Percentiles rank a stretch among this genome's conserved stretches.
phyloP scores from a whole-genome alignment of 2,329 filamentous ascomycete genomes.

The Magnaporthiopsis rhizophila region DNA sequence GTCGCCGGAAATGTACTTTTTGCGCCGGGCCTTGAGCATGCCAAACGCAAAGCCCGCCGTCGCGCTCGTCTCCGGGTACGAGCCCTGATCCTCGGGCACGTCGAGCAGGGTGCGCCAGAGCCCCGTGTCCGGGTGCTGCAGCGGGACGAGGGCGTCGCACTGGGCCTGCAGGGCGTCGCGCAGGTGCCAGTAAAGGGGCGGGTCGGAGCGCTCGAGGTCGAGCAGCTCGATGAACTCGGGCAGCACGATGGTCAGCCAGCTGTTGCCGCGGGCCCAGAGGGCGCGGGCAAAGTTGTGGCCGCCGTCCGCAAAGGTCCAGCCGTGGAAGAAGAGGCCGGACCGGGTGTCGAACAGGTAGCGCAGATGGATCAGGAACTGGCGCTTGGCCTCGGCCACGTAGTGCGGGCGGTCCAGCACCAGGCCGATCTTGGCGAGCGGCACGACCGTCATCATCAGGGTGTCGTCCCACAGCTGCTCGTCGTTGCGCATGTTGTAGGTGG shows the following conservation, averaged over 20 bases:
- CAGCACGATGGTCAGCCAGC: slow-evolving; percentile 76
- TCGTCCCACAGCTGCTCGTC: slow-evolving; percentile 76
- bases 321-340: slow-evolving; percentile 72
- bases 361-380: slow-evolving; percentile 69
- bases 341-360: slow-evolving; percentile 69
- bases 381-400: slow-evolving; percentile 71
- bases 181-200: slow-evolving; percentile 53
- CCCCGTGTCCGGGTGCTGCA: slow-evolving; percentile 51
- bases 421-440: slow-evolving; percentile 74
- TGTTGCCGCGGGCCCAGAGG: slow-evolving; percentile 54
- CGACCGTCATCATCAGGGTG: slow-evolving; percentile 80
- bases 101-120: slow-evolving; percentile 72
- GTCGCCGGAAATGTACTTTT: slow-evolving; percentile 53
- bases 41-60: slow-evolving; percentile 77
- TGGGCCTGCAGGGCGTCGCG: slow-evolving; percentile 60
- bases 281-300: slow-evolving; percentile 55
- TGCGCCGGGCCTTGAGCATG: slow-evolving; percentile 64
- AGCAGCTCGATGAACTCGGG: slow-evolving; percentile 73
- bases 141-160: slow-evolving; percentile 51
- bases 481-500: slow-evolving; percentile 65
- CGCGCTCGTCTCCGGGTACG: slow-evolving; percentile 68
- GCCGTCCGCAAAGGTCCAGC: slow-evolving; percentile 66
- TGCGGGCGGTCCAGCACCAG: slow-evolving; percentile 59
- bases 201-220: slow-evolving; percentile 48
- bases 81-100: slow-evolving; percentile 55